These are phyloP conservation scores for Aspergillus transmontanensis DNA, from an alignment of 2,329 filamentous ascomycete genomes.

Conservation along the genomic window DNA sequence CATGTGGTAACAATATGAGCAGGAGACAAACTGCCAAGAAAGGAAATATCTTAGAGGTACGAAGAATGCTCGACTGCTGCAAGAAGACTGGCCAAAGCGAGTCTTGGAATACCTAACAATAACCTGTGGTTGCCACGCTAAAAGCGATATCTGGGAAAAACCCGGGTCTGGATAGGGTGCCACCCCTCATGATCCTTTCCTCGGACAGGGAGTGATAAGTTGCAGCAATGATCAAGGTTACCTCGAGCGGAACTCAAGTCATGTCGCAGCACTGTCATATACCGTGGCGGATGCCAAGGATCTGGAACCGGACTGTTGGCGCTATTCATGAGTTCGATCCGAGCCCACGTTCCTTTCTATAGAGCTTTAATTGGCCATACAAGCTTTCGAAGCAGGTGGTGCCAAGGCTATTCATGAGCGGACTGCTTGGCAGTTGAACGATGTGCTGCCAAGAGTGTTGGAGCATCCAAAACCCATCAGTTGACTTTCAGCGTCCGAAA, in stretches of 20 bases:
- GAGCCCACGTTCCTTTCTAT: conserved; percentile 9
- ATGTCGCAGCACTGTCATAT: neutral
- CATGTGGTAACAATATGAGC: neutral
- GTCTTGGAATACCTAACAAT: neutral
- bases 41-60: neutral
- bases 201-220: neutral
- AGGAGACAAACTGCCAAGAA: neutral
- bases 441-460: conserved; percentile 1
- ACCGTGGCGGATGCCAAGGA: conserved; percentile 1
- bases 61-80: neutral
- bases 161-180: neutral
- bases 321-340: neutral
- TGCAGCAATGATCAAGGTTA: neutral
- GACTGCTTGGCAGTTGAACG: conserved; percentile 5
- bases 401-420: neutral
- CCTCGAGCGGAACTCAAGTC: neutral
- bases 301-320: neutral
- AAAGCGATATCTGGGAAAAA: neutral
- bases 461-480: neutral
- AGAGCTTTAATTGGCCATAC: conserved; percentile 8
- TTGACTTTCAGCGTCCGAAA: neutral
- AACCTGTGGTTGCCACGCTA: neutral
- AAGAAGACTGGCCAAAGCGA: conserved; percentile 1
- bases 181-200: neutral
- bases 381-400: conserved; percentile 6